Evolutionary conservation across 805 yeast genomes (phyloP).

Genomic region (Pichia ethanolica): DNA sequence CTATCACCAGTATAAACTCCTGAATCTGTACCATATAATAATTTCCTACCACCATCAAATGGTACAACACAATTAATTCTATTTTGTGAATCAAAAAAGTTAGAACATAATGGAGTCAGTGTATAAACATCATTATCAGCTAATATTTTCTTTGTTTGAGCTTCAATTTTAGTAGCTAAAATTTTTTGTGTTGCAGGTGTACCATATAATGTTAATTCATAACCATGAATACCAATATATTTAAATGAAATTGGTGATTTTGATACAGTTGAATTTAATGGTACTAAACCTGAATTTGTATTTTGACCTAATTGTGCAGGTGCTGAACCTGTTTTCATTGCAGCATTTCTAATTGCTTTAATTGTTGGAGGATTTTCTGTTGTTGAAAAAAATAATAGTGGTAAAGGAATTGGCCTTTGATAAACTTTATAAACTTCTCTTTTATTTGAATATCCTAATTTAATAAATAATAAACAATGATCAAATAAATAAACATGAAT

Average conservation of each 20-base stretch:
- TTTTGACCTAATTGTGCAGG: conserved; percentile 23
- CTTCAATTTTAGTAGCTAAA: conserved; percentile 68
- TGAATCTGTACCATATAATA: conserved; percentile 84
- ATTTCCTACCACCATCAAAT: conserved; percentile 87
- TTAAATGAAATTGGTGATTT: conserved; percentile 45
- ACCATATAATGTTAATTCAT: conserved; percentile 45
- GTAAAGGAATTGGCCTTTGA: conserved; percentile 81
- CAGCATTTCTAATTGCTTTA: conserved; percentile 34
- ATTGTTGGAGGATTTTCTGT: conserved; percentile 72
- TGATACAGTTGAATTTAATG: conserved; percentile 19
- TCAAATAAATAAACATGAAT: conserved; percentile 85
- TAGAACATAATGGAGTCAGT: conserved; percentile 62
- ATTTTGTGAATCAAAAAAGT: conserved; percentile 66
- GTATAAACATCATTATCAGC: conserved; percentile 75
- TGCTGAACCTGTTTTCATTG: conserved; percentile 30
- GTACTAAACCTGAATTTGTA: conserved; percentile 11
- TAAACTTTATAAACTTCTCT: conserved; percentile 88
- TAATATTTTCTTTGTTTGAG: conserved; percentile 69
- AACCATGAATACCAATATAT: conserved; percentile 48
- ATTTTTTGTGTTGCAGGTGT: conserved; percentile 66
- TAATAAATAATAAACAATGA: conserved; percentile 77
- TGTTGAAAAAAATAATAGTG: conserved; percentile 64
- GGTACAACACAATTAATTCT: conserved; percentile 89
- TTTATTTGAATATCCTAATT: conserved; percentile 79
- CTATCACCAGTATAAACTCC: conserved; percentile 82